Evolutionary conservation across 2,329 filamentous ascomycete species (phyloP).

Genomic region (Kalaharituber pfeilii): DNA sequence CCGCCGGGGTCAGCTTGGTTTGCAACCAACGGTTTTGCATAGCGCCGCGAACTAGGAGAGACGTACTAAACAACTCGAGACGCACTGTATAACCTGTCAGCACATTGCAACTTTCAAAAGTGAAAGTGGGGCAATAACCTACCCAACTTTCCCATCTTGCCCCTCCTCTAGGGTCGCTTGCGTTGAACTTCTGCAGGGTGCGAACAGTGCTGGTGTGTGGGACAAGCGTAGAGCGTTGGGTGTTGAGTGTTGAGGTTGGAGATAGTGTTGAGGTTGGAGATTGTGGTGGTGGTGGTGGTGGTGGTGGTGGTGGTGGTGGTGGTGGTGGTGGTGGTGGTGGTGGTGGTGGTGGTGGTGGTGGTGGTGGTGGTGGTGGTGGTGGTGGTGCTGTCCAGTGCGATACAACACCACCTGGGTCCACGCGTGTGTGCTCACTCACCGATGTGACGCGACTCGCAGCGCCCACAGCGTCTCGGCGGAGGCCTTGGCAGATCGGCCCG

Average conservation of each 20-base stretch:
- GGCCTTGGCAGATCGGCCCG: too few relatives aligned
- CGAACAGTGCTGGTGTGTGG: too few relatives aligned
- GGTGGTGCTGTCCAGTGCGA: neutral
- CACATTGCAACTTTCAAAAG: neutral
- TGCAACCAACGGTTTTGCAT: neutral
- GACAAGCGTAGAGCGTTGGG: too few relatives aligned
- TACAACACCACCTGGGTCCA: too few relatives aligned
- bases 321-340: neutral
- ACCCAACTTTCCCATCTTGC: neutral
- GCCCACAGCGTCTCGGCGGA: too few relatives aligned
- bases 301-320: neutral
- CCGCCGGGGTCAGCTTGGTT: neutral
- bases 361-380: neutral
- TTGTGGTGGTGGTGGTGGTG: neutral
- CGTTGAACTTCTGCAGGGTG: too few relatives aligned
- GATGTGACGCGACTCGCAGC: too few relatives aligned
- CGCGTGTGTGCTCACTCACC: too few relatives aligned
- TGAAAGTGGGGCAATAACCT: neutral
- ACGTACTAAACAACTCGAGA: neutral
- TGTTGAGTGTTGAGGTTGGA: too few relatives aligned
- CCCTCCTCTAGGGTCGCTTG: too few relatives aligned
- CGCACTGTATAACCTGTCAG: neutral
- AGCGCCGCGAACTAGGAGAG: neutral
- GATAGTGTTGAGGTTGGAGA: neutral
- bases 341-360: neutral